Conservation (phyloP, 768 basidiomycete genomes). For the Lactarius indigo region DNA sequence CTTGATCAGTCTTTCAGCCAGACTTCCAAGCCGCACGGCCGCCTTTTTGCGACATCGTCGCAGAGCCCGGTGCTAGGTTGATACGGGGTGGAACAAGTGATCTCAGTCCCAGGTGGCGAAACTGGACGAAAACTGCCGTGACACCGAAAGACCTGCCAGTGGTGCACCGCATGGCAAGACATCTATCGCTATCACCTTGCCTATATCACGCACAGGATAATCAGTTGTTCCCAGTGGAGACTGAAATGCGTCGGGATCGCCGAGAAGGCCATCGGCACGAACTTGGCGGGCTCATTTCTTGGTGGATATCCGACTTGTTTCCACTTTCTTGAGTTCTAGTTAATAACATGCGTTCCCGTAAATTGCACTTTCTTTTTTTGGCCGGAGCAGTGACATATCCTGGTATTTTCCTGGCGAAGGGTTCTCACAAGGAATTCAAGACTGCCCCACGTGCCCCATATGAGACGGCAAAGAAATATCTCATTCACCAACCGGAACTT, state of each 20-base stretch:
- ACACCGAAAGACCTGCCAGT: conserved; percentile 39
- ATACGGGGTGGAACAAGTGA: conserved; percentile 38
- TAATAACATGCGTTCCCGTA: neutral
- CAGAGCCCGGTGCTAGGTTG: conserved; percentile 15
- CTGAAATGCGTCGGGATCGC: conserved; percentile 14
- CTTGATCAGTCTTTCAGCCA: no score
- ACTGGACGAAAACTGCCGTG: conserved; percentile 32
- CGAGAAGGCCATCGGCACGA: conserved; percentile 17
- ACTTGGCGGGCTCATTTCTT: neutral
- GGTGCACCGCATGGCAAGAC: conserved; percentile 29
- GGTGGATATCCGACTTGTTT: conserved; percentile 11
- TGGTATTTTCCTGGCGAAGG: conserved; percentile 28
- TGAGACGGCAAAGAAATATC: neutral
- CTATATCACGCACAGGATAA: conserved; percentile 22
- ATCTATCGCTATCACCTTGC: conserved; percentile 20
- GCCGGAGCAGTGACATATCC: conserved; percentile 19
- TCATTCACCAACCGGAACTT: neutral
- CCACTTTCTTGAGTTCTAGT: conserved; percentile 3
- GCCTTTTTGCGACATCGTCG: neutral
- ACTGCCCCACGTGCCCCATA: conserved; percentile 23
- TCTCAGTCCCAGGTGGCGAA: conserved; percentile 36
- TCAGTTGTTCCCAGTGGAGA: conserved; percentile 19
- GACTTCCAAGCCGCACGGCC: conserved; percentile 1
- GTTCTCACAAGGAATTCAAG: conserved; percentile 23
- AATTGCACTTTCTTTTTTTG: neutral